Conservation (phyloP, 768 basidiomycete genomes). For the Hericium alpestre region DNA sequence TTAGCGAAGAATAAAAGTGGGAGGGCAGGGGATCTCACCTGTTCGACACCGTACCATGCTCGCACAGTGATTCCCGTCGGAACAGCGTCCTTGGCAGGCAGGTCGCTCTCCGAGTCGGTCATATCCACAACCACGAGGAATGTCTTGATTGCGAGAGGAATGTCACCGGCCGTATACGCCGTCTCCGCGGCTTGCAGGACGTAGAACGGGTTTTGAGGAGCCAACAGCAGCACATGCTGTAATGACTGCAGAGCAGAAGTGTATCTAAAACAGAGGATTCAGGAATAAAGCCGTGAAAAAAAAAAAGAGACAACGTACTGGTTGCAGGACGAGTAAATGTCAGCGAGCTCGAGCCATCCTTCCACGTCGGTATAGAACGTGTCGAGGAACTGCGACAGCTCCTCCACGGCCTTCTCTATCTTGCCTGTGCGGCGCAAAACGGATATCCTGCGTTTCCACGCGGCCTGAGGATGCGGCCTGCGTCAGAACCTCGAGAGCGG, state of each 20-base stretch:
- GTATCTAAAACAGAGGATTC: slow-evolving; percentile 40
- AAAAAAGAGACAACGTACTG: slow-evolving; percentile 39
- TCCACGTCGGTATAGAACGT: slow-evolving; percentile 84
- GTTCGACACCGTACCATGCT: slow-evolving; percentile 78
- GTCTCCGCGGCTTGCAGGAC: slow-evolving; percentile 82
- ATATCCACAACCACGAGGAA: slow-evolving; percentile 75
- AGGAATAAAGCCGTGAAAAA: neutral
- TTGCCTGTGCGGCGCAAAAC: slow-evolving; percentile 55
- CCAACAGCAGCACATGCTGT: slow-evolving; percentile 71
- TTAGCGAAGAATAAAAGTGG: neutral
- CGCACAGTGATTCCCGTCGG: slow-evolving; percentile 46
- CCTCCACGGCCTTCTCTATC: slow-evolving; percentile 55
- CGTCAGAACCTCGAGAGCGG: neutral
- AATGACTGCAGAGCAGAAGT: slow-evolving; percentile 61
- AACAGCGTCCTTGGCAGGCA: slow-evolving; percentile 37
- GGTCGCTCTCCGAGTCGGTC: slow-evolving; percentile 48
- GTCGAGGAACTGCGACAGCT: slow-evolving; percentile 67
- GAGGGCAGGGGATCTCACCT: slow-evolving; percentile 33
- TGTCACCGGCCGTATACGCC: slow-evolving; percentile 68
- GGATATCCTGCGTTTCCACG: slow-evolving; percentile 77
- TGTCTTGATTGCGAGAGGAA: slow-evolving; percentile 68
- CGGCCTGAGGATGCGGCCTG: slow-evolving; percentile 29
- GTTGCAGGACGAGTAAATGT: slow-evolving; percentile 64
- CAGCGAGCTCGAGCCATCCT: slow-evolving; percentile 80
- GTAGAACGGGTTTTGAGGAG: slow-evolving; percentile 80